Evolutionary conservation across 1,284 basidiomycete species (phyloP).

Genomic region (Mycena sp.): DNA sequence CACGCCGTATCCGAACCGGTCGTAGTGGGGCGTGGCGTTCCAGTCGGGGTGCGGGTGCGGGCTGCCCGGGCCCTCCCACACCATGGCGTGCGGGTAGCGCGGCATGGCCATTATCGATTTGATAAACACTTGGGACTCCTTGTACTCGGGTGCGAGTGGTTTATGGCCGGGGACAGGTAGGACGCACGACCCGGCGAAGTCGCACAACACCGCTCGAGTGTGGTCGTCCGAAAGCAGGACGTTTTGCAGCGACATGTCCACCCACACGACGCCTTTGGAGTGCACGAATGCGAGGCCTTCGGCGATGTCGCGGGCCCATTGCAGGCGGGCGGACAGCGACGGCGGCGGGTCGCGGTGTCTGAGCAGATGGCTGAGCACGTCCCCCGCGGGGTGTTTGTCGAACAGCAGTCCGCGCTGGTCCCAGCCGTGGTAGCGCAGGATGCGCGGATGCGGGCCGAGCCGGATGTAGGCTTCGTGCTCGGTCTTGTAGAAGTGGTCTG

Average conservation of each 20-base stretch:
- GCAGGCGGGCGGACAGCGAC: neutral
- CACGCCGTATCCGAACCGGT: slow-evolving; percentile 14
- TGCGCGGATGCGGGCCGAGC: neutral
- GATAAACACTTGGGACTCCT: neutral
- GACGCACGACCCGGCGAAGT: neutral
- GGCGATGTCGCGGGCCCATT: no score
- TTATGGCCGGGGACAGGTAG: neutral
- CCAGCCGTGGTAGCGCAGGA: slow-evolving; percentile 2
- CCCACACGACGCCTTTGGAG: neutral
- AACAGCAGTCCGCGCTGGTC: neutral
- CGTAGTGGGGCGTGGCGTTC: neutral
- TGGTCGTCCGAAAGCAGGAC: neutral
- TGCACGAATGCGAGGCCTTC: neutral
- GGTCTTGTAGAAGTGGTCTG: slow-evolving; percentile 3
- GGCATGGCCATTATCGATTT: slow-evolving; percentile 2
- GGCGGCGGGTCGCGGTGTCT: neutral
- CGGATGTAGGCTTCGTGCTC: slow-evolving; percentile 3
- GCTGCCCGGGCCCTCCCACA: slow-evolving; percentile 5
- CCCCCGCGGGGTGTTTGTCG: slow-evolving; percentile 1
- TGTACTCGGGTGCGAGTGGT: neutral
- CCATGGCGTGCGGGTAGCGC: neutral
- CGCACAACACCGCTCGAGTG: neutral
- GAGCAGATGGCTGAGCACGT: neutral
- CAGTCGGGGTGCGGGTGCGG: neutral
- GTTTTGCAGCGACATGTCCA: neutral